Base-by-base conservation (phyloP, 2,329 filamentous ascomycete species). In the Aspergillus sojae region DNA sequence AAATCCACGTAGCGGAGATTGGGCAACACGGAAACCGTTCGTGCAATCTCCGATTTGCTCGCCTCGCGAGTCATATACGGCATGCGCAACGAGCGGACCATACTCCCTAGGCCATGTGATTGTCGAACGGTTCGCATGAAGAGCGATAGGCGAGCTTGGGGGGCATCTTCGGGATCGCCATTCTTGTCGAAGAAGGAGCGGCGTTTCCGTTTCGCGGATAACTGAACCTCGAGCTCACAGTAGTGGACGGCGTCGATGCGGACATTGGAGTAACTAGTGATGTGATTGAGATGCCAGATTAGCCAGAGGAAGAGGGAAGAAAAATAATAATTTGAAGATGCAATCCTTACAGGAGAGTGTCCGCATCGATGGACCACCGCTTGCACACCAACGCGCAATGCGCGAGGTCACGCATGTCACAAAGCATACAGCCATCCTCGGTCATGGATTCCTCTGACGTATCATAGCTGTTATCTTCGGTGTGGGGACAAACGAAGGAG, bases 21-120 rank as follows among this genome's bases (percentile, higher is more conserved):
- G 34, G 93, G 92, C 50, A 94, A 84, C 28, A 94, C 91, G 43
- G 93, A 92, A 55, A 97, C 90, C 30, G 91, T 92, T 57, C 93
- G 88, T 11, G 94, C 94, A 56, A 97, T 86, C 67, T 94, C 91
- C 60, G 91, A 86, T 75, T 95, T 93, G 75, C 87, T 91, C 1
- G 91, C 91, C 80, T 97, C 93, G 62, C 94, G 89, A 60, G 94
- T 90, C 94, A 97, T 97, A 78, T 97, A 97, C 7, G 94, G 93
- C 63, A 93, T 89, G 82, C 97, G 96, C 72, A 98, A 83, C 71
- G 90, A 93, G 72, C 89, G 81, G 5, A 97, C 92, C 48, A 88
- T 82, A 61, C 85, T 82, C 39, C 90, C 93, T 53, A 96, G 77
- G 55, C 81, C 87, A 26, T 88, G 86, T 65, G 93, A 90, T 57